Evolutionary conservation across 2,329 filamentous ascomycete species (phyloP).

Genomic region (Lasiodiplodia sp.): DNA sequence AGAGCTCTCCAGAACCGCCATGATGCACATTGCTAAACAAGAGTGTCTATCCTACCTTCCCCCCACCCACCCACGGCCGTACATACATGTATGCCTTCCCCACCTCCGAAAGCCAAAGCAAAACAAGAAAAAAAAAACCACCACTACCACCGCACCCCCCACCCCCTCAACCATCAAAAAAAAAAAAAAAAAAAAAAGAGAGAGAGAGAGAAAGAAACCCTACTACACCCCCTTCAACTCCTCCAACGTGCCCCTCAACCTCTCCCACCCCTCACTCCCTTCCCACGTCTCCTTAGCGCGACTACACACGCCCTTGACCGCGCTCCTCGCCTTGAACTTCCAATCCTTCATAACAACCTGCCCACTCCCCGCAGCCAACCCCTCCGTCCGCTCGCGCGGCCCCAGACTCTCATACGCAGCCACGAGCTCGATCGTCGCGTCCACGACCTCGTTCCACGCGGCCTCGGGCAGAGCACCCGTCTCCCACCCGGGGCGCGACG

Average conservation of each 20-base stretch:
- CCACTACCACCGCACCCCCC: background rate
- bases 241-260: slow-evolving; percentile 59
- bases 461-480: slow-evolving; percentile 58
- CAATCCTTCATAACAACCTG: slow-evolving; percentile 78
- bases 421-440: slow-evolving; percentile 81
- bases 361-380: slow-evolving; percentile 55
- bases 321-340: slow-evolving; percentile 87
- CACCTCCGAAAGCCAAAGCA: too few relatives aligned
- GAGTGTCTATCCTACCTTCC: too few relatives aligned
- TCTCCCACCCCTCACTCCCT: slow-evolving; percentile 72
- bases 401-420: slow-evolving; percentile 81
- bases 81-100: background rate
- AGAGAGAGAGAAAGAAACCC: background rate
- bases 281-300: slow-evolving; percentile 86
- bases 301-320: slow-evolving; percentile 82
- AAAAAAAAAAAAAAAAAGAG: too few relatives aligned
- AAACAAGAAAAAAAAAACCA: too few relatives aligned
- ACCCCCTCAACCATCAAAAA: too few relatives aligned
- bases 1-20: background rate
- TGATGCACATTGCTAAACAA: too few relatives aligned
- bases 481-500: slow-evolving; percentile 60
- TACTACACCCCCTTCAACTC: slow-evolving; percentile 46
- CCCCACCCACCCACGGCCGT: too few relatives aligned
- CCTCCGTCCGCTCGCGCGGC: slow-evolving; percentile 58
- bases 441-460: slow-evolving; percentile 76